These are phyloP conservation scores for Talaromyces sp. DNA, from an alignment of 2,329 filamentous ascomycete genomes.

Conservation along the genomic window DNA sequence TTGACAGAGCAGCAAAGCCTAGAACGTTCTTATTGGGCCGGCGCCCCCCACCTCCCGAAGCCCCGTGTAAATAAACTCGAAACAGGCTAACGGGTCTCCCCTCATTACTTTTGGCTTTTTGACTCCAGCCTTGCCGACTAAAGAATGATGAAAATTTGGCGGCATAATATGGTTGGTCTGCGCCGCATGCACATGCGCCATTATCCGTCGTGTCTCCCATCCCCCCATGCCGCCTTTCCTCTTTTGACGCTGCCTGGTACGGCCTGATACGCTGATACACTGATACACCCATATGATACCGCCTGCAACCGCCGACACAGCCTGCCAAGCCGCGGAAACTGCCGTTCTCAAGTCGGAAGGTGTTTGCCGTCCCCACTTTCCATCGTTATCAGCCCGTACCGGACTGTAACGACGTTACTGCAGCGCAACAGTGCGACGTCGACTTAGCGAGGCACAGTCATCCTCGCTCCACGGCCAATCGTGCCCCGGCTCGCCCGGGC, in stretches of 20 bases:
- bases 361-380: background rate
- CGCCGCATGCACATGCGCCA: background rate
- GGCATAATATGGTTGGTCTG: background rate
- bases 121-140: conserved; percentile 5
- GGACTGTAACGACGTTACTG: background rate
- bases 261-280: background rate
- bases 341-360: background rate
- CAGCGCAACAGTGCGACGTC: background rate
- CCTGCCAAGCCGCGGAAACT: background rate
- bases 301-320: background rate
- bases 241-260: background rate
- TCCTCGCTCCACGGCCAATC: background rate
- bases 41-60: conserved; percentile 10
- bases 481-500: background rate
- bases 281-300: background rate
- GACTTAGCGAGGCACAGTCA: background rate
- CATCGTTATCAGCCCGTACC: background rate
- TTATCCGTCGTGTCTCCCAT: background rate
- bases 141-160: background rate
- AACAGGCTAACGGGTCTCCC: conserved; percentile 32
- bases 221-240: background rate
- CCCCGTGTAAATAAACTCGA: conserved; percentile 33
- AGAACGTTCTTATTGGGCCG: background rate
- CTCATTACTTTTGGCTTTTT: background rate
- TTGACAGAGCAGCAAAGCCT: background rate